phyloP scores from a whole-genome alignment of 352 stramenopile genomes.

The Saprolegnia diclina region DNA sequence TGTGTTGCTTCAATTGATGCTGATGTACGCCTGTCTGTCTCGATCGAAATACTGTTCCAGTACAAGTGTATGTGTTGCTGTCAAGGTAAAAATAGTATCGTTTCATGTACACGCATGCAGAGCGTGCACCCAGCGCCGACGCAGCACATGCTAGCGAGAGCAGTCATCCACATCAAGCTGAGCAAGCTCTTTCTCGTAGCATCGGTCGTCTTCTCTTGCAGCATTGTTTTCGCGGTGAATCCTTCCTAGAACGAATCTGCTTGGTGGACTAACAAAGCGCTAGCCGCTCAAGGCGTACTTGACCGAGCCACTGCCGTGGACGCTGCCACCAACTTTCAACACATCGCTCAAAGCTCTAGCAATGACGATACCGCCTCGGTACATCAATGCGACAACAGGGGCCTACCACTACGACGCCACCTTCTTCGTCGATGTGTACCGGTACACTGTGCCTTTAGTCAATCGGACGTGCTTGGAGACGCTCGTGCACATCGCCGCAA shows the following conservation, averaged over 20 bases:
- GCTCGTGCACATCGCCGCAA: background rate
- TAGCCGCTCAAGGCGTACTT: constrained; percentile 14
- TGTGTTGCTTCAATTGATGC: too few relatives aligned
- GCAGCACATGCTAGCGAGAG: too few relatives aligned
- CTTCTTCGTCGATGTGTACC: background rate
- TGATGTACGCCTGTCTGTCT: too few relatives aligned
- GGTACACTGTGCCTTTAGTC: too few relatives aligned
- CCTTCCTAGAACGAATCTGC: background rate
- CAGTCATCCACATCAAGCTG: too few relatives aligned
- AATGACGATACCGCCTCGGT: background rate
- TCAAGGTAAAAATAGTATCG: too few relatives aligned
- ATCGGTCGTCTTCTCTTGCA: background rate
- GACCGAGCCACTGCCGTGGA: constrained; percentile 12
- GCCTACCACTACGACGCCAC: background rate
- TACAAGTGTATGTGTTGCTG: too few relatives aligned
- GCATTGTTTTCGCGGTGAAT: background rate
- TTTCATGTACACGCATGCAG: too few relatives aligned
- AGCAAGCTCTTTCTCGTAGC: too few relatives aligned
- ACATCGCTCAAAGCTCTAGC: background rate
- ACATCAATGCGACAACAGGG: background rate
- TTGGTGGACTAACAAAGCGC: background rate
- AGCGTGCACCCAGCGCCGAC: too few relatives aligned
- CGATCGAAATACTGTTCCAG: too few relatives aligned
- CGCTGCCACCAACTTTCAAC: background rate
- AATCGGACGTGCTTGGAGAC: background rate